A percentile compares a stretch with the other conserved stretches of the same genome.
phyloP scores from a whole-genome alignment of 495 filamentous ascomycete species.

The Collariella sp. region DNA sequence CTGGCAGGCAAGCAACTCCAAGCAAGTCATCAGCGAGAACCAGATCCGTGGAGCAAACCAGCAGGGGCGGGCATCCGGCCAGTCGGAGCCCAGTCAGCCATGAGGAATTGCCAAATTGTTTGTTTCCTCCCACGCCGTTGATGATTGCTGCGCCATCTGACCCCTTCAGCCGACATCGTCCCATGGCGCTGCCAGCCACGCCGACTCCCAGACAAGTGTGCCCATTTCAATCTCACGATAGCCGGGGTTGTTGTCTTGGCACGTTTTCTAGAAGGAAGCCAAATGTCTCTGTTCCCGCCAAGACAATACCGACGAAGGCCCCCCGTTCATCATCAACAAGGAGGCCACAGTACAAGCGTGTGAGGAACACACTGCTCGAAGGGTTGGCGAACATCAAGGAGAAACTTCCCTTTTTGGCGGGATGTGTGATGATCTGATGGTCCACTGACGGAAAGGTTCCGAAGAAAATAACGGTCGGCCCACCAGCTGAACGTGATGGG shows the following conservation, averaged over 20 bases:
- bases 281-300: conserved; percentile 1
- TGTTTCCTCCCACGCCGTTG: no score
- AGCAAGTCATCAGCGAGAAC: no score
- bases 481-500: not conserved
- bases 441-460: not conserved
- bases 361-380: not conserved
- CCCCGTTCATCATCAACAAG: not conserved
- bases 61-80: no score
- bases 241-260: not conserved
- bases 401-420: not conserved
- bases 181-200: no score
- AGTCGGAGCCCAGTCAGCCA: no score
- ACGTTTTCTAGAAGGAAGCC: conserved; percentile 10
- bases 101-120: no score
- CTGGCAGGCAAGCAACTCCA: no score
- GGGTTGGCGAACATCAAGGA: not conserved
- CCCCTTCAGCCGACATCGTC: no score
- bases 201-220: not conserved
- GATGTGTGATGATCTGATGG: not conserved
- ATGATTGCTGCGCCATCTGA: not conserved
- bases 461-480: conserved; percentile 5
- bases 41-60: no score
- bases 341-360: not conserved
- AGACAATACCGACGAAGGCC: not conserved
- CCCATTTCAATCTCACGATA: not conserved